A percentile compares a stretch with the other conserved stretches of the same genome.
These are phyloP conservation scores for Penicillium sp. DNA, from an alignment of 2,329 filamentous ascomycete species.

Conservation along the genomic window DNA sequence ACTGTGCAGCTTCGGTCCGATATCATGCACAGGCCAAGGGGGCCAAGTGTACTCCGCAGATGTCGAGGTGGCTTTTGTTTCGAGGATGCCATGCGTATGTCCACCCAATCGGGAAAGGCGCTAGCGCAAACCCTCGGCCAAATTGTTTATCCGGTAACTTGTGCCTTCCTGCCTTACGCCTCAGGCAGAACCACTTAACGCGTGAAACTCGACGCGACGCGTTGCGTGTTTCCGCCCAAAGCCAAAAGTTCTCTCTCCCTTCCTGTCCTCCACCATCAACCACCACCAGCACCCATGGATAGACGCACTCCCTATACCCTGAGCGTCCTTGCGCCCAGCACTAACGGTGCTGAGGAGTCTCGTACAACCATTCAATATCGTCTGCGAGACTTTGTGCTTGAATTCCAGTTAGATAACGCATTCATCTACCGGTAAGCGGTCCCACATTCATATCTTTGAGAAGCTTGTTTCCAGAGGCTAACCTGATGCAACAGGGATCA, in stretches of 20 bases:
- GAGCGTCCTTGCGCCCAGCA: slow-evolving; percentile 68
- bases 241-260: slow-evolving; percentile 31
- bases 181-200: slow-evolving; percentile 39
- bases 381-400: slow-evolving; percentile 85
- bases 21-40: slow-evolving; percentile 1
- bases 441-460: slow-evolving; percentile 1
- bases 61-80: slow-evolving; percentile 24
- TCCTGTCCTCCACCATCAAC: slow-evolving; percentile 16
- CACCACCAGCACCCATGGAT: slow-evolving; percentile 60
- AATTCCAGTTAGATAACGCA: slow-evolving; percentile 87
- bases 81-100: slow-evolving; percentile 22
- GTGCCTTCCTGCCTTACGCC: slow-evolving; percentile 3
- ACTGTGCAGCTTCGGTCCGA: not conserved
- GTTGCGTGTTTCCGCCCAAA: slow-evolving; percentile 27
- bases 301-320: slow-evolving; percentile 80
- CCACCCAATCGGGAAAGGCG: slow-evolving; percentile 28
- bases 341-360: slow-evolving; percentile 63
- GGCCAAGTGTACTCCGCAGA: slow-evolving; percentile 4
- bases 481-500: slow-evolving; percentile 64
- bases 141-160: slow-evolving; percentile 9
- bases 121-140: slow-evolving; percentile 11
- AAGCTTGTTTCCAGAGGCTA: not conserved
- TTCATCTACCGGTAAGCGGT: slow-evolving; percentile 79
- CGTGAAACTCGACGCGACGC: slow-evolving; percentile 36
- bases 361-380: slow-evolving; percentile 69